phyloP scores from a whole-genome alignment of 2,329 filamentous ascomycete species.

The Fusarium sp. region DNA sequence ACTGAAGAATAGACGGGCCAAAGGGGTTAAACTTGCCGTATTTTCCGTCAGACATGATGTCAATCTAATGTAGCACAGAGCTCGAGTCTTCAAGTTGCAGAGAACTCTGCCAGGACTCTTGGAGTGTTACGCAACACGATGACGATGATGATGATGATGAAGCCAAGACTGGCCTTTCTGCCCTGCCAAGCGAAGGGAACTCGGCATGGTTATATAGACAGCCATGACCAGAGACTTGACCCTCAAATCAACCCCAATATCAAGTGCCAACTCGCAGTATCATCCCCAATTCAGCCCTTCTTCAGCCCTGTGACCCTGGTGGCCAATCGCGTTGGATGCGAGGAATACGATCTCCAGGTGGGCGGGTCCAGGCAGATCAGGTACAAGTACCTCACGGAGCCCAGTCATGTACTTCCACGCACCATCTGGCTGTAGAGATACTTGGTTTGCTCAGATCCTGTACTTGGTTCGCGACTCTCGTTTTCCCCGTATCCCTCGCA shows the following conservation, averaged over 20 bases:
- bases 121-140: background rate
- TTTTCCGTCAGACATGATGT: slow-evolving; percentile 44
- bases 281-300: slow-evolving; percentile 2
- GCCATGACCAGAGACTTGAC: background rate
- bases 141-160: background rate
- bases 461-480: slow-evolving; percentile 21
- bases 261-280: slow-evolving; percentile 4
- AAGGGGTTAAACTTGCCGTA: slow-evolving; percentile 39
- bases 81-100: background rate
- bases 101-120: background rate
- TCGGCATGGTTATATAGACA: slow-evolving; percentile 19
- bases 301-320: slow-evolving; percentile 19
- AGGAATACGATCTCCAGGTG: slow-evolving; percentile 36
- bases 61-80: background rate
- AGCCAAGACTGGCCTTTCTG: background rate
- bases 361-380: slow-evolving; percentile 3
- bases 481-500: slow-evolving; percentile 36
- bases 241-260: background rate
- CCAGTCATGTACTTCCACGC: background rate
- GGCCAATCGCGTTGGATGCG: slow-evolving; percentile 37
- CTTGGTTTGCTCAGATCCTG: background rate
- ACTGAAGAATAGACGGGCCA: no score
- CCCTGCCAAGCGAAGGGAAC: background rate
- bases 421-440: background rate
- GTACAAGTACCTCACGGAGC: slow-evolving; percentile 4